Base-by-base conservation (phyloP, 768 basidiomycete genomes). In the Sarcodon aspratus region DNA sequence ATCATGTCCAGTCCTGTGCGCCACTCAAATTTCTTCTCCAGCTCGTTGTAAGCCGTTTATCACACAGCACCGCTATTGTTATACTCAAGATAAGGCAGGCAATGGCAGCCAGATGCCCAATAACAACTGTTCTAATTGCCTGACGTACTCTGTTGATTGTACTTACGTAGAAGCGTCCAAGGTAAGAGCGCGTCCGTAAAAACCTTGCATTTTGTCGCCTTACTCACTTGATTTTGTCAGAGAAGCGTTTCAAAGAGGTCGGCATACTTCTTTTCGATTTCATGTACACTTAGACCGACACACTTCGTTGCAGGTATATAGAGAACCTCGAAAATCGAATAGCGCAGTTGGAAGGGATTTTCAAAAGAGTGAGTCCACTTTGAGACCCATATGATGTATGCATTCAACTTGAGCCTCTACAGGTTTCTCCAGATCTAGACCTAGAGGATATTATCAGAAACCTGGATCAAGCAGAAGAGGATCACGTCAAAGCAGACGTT, bases 21-120 rank as follows among this genome's bases (percentile, higher is more conserved):
- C 13, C 5, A 13, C 40, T 42, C 15, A 42, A 37, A 42, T 27
- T 42, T 42, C 40, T 4, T 15, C 40, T 42, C 40, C 11, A 42
- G 40, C 40, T 8, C 40, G 40, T 9, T 42, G 40, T 42, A 13
- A 13, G 40, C 6, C 40, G 13, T 27, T 13, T 3, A 3, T 15
- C 27, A 9, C 40, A 6, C 13, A 9, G 17, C 40, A 42, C 5
- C 2, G 1, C 40, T 27, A 9, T 15, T 42, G 40, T 17, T 27
- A 42, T 17, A 9, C 13, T n/a, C 27, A 13, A 42, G 40, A 42
- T 13, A 8, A 1, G 11, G 9, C 27, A 50, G 49, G 49, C 44
- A 61, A 68, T 27, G 69, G 67, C 50, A 64, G 59, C 31, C 64
- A 52, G 43, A 53, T 52, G 46, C 46, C 48, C 17, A 47, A 51